Evolutionary conservation across 768 basidiomycete species (phyloP).

Genomic region (Amanita polypyramis): DNA sequence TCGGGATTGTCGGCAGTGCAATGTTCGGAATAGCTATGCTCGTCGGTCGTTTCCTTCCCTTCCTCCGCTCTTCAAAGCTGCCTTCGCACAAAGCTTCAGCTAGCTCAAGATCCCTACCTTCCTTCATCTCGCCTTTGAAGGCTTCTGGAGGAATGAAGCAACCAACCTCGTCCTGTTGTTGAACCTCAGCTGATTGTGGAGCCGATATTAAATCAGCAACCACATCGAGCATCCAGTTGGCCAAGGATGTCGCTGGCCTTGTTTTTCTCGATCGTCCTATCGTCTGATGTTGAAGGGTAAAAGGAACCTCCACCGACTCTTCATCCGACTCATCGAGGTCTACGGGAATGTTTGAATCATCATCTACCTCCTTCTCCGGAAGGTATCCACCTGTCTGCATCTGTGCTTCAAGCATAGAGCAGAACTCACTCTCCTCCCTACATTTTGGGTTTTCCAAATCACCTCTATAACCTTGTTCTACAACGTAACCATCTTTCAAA

Average conservation of each 20-base stretch:
- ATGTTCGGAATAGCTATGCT: conserved; percentile 24
- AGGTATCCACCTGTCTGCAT: conserved; percentile 40
- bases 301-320: conserved; percentile 25
- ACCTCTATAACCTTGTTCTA: conserved; percentile 78
- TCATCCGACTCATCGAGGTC: conserved; percentile 22
- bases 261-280: conserved; percentile 21
- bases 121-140: conserved; percentile 12
- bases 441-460: conserved; percentile 50
- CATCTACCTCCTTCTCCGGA: conserved; percentile 23
- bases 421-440: conserved; percentile 51
- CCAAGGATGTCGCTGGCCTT: conserved; percentile 45
- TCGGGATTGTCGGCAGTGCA: conserved; percentile 19
- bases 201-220: conserved; percentile 51
- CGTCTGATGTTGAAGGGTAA: conserved; percentile 30
- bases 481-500: conserved; percentile 67
- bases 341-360: not conserved
- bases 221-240: conserved; percentile 83
- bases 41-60: conserved; percentile 24
- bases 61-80: conserved; percentile 6
- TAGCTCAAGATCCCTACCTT: conserved; percentile 15
- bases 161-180: conserved; percentile 12
- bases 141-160: conserved; percentile 26
- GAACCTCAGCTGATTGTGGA: not conserved
- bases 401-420: conserved; percentile 53
- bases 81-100: conserved; percentile 11